phyloP scores from a whole-genome alignment of 768 basidiomycete genomes.

The Suillus luteus region DNA sequence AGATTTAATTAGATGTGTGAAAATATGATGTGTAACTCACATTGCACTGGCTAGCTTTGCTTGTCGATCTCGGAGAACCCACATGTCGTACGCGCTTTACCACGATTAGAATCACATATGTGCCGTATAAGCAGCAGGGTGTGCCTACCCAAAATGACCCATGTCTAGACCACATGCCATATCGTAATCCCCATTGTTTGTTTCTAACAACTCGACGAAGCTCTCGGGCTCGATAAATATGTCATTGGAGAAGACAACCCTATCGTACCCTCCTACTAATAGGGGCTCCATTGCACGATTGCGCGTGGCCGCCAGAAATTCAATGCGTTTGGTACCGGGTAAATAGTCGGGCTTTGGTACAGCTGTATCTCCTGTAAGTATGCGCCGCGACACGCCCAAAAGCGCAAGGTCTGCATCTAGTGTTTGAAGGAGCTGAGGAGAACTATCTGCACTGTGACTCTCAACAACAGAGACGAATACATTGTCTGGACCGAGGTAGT shows the following conservation, averaged over 20 bases:
- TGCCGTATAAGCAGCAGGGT: not conserved
- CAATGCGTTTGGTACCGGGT: slow-evolving; percentile 32
- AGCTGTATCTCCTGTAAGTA: slow-evolving; percentile 31
- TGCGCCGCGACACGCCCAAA: slow-evolving; percentile 29
- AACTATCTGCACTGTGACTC: slow-evolving; percentile 37
- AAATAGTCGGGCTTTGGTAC: slow-evolving; percentile 23
- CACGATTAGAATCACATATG: not conserved
- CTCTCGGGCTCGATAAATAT: slow-evolving; percentile 42
- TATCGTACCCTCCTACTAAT: slow-evolving; percentile 38
- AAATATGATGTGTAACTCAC: slow-evolving; percentile 1
- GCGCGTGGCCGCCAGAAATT: slow-evolving; percentile 39
- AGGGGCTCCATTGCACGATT: slow-evolving; percentile 48
- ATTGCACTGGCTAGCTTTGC: slow-evolving; percentile 27
- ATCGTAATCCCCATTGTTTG: slow-evolving; percentile 41
- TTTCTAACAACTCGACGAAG: slow-evolving; percentile 41
- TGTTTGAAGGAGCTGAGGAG: slow-evolving; percentile 32
- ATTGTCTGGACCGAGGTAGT: slow-evolving; percentile 43
- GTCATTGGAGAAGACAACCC: slow-evolving; percentile 46
- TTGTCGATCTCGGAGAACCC: slow-evolving; percentile 40
- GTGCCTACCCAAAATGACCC: slow-evolving; percentile 31
- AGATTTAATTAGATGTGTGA: not conserved
- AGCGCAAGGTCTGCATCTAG: slow-evolving; percentile 27
- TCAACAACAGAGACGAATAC: slow-evolving; percentile 45
- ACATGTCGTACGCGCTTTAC: slow-evolving; percentile 38
- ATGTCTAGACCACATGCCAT: slow-evolving; percentile 48